phyloP scores from a whole-genome alignment of 1,284 basidiomycete species.

The Apiotrichum domesticum region DNA sequence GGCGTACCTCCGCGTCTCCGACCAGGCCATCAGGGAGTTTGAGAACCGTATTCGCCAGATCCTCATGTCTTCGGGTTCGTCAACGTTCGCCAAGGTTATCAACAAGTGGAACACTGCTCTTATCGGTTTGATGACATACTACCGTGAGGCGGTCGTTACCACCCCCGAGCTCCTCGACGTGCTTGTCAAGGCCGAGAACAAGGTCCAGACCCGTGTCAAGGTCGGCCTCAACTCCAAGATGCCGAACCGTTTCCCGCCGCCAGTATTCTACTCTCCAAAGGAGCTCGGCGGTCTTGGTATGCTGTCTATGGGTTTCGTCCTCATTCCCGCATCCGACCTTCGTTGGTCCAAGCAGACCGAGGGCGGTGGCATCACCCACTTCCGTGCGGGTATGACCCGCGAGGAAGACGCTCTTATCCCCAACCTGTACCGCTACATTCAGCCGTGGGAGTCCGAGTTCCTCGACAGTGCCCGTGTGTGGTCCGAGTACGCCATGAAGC shows the following conservation, averaged over 20 bases:
- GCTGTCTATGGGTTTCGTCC: conserved; percentile 98
- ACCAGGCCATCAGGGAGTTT: conserved; percentile 93
- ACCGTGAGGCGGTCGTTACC: conserved; percentile 97
- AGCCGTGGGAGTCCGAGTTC: conserved; percentile 99
- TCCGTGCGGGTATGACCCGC: conserved; percentile 94
- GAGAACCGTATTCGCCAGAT: conserved; percentile 95
- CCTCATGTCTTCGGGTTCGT: conserved; percentile 96
- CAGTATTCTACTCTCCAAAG: conserved; percentile 94
- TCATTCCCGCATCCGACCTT: conserved; percentile 95
- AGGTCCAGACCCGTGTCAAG: conserved; percentile 98
- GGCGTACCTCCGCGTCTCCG: conserved; percentile 94
- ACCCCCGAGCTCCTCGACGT: conserved; percentile 92
- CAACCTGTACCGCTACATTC: conserved; percentile 94
- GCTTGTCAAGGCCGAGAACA: conserved; percentile 94
- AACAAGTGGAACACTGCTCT: conserved; percentile 99
- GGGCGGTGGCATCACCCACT: conserved; percentile 85
- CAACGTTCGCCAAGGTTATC: conserved; percentile 98
- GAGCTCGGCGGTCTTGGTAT: conserved; percentile 96
- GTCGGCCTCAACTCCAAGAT: conserved; percentile 98
- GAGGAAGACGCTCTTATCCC: conserved; percentile 93
- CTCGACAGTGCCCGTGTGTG: conserved; percentile 96
- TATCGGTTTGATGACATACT: conserved; percentile 95
- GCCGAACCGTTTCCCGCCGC: conserved; percentile 95
- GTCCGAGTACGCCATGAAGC: conserved; percentile 99
- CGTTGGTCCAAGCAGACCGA: conserved; percentile 99